Evolutionary conservation across 1,139 yeast species (phyloP).

Genomic region (Protomyces arabidopsidicola): DNA sequence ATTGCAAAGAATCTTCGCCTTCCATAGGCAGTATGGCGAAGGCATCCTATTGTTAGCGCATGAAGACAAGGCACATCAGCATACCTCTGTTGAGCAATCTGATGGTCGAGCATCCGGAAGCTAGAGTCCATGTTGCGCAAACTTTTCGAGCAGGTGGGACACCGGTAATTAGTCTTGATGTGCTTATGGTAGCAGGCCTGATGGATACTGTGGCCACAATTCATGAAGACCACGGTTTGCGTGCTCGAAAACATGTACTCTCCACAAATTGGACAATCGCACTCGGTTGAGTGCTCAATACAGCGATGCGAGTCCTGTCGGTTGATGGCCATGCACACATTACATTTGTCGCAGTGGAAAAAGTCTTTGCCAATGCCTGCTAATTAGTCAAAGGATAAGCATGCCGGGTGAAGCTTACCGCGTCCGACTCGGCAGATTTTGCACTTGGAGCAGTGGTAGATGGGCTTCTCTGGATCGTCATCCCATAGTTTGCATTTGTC

Average conservation of each 20-base stretch:
- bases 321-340: constrained; percentile 79
- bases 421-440: constrained; percentile 83
- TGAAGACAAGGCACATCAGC: constrained; percentile 55
- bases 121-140: constrained; percentile 82
- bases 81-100: constrained; percentile 67
- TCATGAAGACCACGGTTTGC: constrained; percentile 81
- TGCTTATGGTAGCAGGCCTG: constrained; percentile 76
- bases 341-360: constrained; percentile 47
- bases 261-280: constrained; percentile 89
- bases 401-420: not conserved
- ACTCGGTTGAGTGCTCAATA: constrained; percentile 79
- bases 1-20: constrained; percentile 72
- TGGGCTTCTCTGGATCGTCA: constrained; percentile 71
- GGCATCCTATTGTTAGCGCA: not conserved
- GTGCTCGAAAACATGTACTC: constrained; percentile 87
- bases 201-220: constrained; percentile 92
- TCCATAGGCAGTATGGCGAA: constrained; percentile 56
- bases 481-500: constrained; percentile 74
- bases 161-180: constrained; percentile 63
- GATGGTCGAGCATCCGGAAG: constrained; percentile 77
- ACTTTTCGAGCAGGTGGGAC: constrained; percentile 85
- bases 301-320: constrained; percentile 74
- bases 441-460: constrained; percentile 88
- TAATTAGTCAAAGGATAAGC: constrained; percentile 85
- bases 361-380: constrained; percentile 27